These are phyloP conservation scores for Avena sativa DNA, from an alignment of 176 grass and related monocot genomes.

Conservation along the genomic window DNA sequence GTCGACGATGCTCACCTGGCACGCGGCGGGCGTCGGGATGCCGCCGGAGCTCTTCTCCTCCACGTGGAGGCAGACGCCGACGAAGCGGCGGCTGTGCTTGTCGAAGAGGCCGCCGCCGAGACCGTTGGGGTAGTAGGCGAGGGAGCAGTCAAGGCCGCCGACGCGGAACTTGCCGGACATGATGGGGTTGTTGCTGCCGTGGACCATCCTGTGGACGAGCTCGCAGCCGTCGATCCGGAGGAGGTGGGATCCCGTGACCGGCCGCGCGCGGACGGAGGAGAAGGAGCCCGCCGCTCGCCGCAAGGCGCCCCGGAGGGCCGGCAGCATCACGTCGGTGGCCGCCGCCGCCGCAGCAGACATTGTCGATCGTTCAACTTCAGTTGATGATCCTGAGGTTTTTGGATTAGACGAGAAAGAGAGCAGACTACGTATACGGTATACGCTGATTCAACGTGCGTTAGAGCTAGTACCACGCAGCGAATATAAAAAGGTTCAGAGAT, in stretches of 20 bases:
- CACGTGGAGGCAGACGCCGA: neutral
- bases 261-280: neutral
- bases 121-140: constrained; percentile 7
- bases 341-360: neutral
- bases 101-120: neutral
- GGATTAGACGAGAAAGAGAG: too few relatives aligned
- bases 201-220: neutral
- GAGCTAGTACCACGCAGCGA: too few relatives aligned
- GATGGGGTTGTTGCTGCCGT: neutral
- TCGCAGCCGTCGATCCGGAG: constrained; percentile 20
- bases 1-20: constrained; percentile 4
- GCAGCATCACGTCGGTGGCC: neutral
- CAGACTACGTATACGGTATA: too few relatives aligned
- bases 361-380: neutral
- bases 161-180: neutral
- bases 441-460: too few relatives aligned
- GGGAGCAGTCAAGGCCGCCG: neutral
- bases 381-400: too few relatives aligned
- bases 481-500: too few relatives aligned
- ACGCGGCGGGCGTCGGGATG: neutral
- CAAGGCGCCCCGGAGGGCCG: neutral
- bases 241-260: neutral
- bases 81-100: neutral
- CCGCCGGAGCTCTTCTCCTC: neutral
- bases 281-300: neutral